These are phyloP conservation scores for Geotrichum siamense DNA, from an alignment of 1,139 yeast species.

Conservation along the genomic window DNA sequence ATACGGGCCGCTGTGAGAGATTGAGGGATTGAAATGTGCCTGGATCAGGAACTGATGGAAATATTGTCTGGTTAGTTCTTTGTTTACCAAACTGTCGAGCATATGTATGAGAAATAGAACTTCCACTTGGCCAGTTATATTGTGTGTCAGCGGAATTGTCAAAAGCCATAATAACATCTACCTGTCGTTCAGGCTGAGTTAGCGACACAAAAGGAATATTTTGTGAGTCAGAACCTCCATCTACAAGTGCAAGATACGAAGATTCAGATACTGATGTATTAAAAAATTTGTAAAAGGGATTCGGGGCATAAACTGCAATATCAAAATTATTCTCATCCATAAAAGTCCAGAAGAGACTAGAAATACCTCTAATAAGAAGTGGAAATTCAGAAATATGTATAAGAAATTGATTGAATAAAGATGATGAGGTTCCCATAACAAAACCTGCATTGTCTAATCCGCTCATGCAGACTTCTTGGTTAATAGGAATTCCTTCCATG, in stretches of 20 bases:
- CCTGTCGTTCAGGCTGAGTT: conserved; percentile 57
- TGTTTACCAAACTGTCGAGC: conserved; percentile 42
- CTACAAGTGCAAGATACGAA: conserved; percentile 51
- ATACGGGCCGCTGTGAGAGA: conserved; percentile 38
- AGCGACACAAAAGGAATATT: conserved; percentile 75
- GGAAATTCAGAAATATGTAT: conserved; percentile 51
- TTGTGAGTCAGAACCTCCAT: conserved; percentile 83
- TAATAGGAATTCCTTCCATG: conserved; percentile 43
- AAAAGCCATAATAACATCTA: conserved; percentile 74
- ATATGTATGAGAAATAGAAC: conserved; percentile 53
- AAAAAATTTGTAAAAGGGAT: conserved; percentile 51
- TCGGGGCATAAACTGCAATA: conserved; percentile 65
- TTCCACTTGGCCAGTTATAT: conserved; percentile 53
- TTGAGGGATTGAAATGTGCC: conserved; percentile 48
- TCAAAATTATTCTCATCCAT: conserved; percentile 41
- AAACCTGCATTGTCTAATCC: conserved; percentile 77
- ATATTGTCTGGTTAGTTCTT: conserved; percentile 40
- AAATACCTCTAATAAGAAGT: conserved; percentile 37
- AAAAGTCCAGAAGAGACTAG: conserved; percentile 27
- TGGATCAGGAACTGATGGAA: conserved; percentile 78
- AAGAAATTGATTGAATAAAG: conserved; percentile 65
- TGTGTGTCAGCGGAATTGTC: conserved; percentile 74
- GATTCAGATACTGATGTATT: conserved; percentile 17
- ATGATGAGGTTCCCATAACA: conserved; percentile 68
- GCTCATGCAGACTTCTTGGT: conserved; percentile 42